Conservation (phyloP, 2,329 filamentous ascomycete genomes). For the Pyrenophora tritici-repentis region DNA sequence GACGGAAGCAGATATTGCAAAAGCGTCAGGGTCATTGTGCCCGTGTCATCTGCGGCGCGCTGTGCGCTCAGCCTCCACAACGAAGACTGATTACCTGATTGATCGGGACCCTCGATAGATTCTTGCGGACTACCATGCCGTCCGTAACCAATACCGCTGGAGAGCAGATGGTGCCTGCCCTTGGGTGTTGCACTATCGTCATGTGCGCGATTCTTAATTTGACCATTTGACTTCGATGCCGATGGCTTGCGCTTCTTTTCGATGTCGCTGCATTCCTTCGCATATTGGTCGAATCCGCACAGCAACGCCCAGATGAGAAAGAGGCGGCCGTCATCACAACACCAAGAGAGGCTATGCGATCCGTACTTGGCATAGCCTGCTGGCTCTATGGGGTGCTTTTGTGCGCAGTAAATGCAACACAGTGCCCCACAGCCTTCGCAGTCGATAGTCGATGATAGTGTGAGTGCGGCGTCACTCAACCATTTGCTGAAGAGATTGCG, state of each 20-base stretch:
- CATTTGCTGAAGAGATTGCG: conserved; percentile 21
- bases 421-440: conserved; percentile 23
- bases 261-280: conserved; percentile 8
- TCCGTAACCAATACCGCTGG: no score
- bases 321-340: conserved; percentile 41
- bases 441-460: conserved; percentile 16
- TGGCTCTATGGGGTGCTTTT: conserved; percentile 2
- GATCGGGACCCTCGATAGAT: no score
- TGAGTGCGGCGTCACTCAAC: conserved; percentile 8
- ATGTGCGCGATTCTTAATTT: background rate
- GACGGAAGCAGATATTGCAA: conserved; percentile 35
- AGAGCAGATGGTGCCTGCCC: no score
- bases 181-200: no score
- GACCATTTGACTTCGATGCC: background rate
- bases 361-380: conserved; percentile 3
- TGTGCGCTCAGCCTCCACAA: conserved; percentile 8
- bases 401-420: conserved; percentile 26
- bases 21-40: conserved; percentile 15
- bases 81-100: no score
- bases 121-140: no score
- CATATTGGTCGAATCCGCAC: conserved; percentile 44
- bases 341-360: conserved; percentile 34
- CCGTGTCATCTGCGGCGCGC: conserved; percentile 18
- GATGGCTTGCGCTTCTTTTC: background rate
- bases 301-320: conserved; percentile 47